Percentiles rank a stretch among this genome's conserved stretches.
phyloP scores from a whole-genome alignment of 2,329 filamentous ascomycete genomes.

The Aspergillus tubingensis region DNA sequence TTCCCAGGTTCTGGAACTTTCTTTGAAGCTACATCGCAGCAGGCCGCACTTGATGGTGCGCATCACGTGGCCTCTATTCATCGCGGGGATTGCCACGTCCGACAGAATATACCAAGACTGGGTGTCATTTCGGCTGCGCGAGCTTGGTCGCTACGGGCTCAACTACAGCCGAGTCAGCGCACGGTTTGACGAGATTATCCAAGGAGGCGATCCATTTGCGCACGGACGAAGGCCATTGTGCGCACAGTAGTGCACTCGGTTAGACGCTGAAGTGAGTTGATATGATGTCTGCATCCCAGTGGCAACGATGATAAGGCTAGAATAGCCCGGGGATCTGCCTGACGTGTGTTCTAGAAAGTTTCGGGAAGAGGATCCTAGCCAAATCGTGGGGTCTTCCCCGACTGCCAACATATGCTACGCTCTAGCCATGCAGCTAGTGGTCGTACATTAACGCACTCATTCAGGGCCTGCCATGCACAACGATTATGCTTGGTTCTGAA shows the following conservation, averaged over 20 bases:
- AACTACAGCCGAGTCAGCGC: constrained; percentile 26
- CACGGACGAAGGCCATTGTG: constrained; percentile 2
- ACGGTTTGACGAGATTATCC: constrained; percentile 28
- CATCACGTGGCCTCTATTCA: constrained; percentile 30
- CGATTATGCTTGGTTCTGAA: background rate
- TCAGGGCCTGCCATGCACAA: background rate
- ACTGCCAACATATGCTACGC: background rate
- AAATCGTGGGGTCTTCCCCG: background rate
- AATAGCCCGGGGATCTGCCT: background rate
- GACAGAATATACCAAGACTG: constrained; percentile 31
- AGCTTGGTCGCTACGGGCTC: constrained; percentile 27
- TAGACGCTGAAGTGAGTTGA: background rate
- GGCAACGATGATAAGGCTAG: background rate
- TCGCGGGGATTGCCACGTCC: constrained; percentile 28
- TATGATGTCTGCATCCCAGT: background rate
- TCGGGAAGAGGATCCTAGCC: background rate
- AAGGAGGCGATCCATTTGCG: constrained; percentile 18
- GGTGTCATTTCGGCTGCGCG: constrained; percentile 29
- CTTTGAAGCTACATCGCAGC: constrained; percentile 26
- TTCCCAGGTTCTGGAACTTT: constrained; percentile 24
- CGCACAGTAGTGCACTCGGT: background rate
- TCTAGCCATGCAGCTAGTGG: background rate
- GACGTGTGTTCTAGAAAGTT: background rate
- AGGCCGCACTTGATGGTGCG: constrained; percentile 25
- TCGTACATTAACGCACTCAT: background rate